A percentile compares a stretch with the other conserved stretches of the same genome.
Evolutionary conservation across 345 rosid species (phyloP).

Genomic region (Eucalyptus victrix): DNA sequence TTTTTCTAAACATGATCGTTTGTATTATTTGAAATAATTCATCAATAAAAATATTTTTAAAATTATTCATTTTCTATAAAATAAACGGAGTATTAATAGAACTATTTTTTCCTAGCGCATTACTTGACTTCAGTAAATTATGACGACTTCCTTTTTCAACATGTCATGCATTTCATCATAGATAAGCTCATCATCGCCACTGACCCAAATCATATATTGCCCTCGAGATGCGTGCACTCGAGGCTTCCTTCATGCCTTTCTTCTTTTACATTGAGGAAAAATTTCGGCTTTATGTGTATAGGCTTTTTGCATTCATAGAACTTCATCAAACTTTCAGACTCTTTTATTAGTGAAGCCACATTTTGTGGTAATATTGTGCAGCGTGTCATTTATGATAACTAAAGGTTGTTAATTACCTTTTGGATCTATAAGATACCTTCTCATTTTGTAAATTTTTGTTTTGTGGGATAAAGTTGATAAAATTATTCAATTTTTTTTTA

Average conservation of each 20-base stretch:
- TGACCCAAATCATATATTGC: background rate
- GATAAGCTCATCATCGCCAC: background rate
- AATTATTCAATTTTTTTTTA: no score
- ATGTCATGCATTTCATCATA: background rate
- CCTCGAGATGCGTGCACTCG: background rate
- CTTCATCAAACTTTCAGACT: background rate
- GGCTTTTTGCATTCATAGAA: background rate
- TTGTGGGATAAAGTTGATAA: no score
- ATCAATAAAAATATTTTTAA: background rate
- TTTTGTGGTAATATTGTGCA: background rate
- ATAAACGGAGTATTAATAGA: background rate
- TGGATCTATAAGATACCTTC: background rate
- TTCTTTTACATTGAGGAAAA: background rate
- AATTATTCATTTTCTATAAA: rapidly evolving
- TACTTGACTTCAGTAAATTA: background rate
- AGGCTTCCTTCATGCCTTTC: background rate
- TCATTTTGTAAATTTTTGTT: background rate
- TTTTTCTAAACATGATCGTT: rapidly evolving
- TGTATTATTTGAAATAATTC: background rate
- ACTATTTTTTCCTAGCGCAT: background rate
- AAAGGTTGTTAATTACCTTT: background rate
- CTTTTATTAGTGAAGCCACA: background rate
- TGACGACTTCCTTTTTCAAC: background rate
- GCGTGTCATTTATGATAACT: background rate
- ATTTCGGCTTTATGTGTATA: background rate